A percentile compares a stretch with the other conserved stretches of the same genome.
These are phyloP conservation scores for Chrysochromulina parva DNA, from an alignment of 78 protist genomes.

Conservation along the genomic window DNA sequence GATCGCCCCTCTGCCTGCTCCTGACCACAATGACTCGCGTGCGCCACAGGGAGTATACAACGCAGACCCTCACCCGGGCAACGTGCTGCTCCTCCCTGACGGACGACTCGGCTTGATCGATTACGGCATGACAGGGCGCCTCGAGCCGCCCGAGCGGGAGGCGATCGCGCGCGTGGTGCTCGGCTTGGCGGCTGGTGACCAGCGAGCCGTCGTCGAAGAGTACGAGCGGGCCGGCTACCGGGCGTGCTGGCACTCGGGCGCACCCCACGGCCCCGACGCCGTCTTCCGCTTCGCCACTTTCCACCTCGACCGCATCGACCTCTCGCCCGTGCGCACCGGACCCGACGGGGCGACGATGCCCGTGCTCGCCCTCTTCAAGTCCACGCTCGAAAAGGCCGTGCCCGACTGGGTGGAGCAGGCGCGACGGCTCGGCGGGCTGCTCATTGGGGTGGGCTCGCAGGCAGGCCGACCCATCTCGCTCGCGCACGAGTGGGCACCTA, in stretches of 20 bases:
- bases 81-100: conserved; percentile 50
- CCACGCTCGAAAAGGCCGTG: neutral
- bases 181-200: conserved; percentile 39
- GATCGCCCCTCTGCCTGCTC: too few relatives aligned
- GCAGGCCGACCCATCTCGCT: neutral
- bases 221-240: conserved; percentile 3
- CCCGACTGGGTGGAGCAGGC: neutral
- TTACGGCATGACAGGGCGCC: conserved; percentile 39
- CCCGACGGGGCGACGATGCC: neutral
- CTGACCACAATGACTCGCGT: too few relatives aligned
- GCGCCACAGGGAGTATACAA: conserved; percentile 25
- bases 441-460: neutral
- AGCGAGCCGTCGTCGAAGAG: neutral
- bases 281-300: neutral
- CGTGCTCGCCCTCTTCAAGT: neutral
- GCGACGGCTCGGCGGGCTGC: neutral
- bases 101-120: conserved; percentile 67
- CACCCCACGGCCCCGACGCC: conserved; percentile 2
- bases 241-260: neutral
- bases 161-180: conserved; percentile 14
- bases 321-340: neutral
- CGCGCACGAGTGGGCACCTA: neutral
- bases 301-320: conserved; percentile 34
- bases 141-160: neutral
- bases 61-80: conserved; percentile 65